These are phyloP conservation scores for Tetradesmus obliquus DNA, from an alignment of 139 green algal genomes.

Conservation along the genomic window DNA sequence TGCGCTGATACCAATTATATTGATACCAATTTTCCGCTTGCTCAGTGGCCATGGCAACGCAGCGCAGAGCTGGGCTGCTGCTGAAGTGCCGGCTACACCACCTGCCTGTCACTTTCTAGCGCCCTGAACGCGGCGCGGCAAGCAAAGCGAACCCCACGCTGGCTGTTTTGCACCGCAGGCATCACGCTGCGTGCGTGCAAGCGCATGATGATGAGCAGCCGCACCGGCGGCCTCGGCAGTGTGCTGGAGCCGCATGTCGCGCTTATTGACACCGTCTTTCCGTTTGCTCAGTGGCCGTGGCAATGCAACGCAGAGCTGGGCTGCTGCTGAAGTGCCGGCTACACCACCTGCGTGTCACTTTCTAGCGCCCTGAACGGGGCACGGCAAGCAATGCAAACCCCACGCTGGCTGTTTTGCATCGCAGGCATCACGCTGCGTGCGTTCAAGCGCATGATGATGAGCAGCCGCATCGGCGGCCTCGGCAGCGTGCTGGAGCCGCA, in stretches of 20 bases:
- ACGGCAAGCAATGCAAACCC: no score
- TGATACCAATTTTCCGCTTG: no score
- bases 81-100: not conserved
- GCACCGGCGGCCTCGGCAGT: no score
- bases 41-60: no score
- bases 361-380: no score
- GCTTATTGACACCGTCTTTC: no score
- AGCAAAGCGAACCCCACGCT: no score
- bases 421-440: conserved; percentile 65
- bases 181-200: conserved; percentile 65
- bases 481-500: conserved; percentile 44
- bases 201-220: conserved; percentile 62
- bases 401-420: not conserved
- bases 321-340: not conserved
- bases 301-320: not conserved
- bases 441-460: conserved; percentile 65
- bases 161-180: conserved; percentile 20
- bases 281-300: no score
- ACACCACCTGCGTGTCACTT: not conserved
- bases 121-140: no score
- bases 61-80: not conserved
- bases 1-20: not conserved
- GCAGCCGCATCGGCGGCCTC: conserved; percentile 35
- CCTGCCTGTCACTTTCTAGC: no score
- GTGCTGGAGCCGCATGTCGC: no score